Percentiles rank a stretch among this genome's conserved stretches.
Conservation (phyloP, 1,284 basidiomycete species). For the Trametes hirsuta region DNA sequence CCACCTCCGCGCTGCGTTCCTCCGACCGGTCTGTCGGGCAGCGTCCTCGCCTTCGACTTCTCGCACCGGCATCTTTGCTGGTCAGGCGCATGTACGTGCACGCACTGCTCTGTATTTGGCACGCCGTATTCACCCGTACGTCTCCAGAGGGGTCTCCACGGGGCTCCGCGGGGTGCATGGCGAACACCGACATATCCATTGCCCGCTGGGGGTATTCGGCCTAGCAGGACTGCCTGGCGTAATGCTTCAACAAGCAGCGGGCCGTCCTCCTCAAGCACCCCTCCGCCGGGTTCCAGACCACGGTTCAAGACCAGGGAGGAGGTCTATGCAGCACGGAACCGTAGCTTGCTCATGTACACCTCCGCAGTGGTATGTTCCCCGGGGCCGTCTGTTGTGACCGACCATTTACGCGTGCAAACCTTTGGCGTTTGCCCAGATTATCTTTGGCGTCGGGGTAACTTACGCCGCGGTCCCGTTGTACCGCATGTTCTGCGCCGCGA, state of each 20-base stretch:
- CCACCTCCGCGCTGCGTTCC: conserved; percentile 22
- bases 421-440: conserved; percentile 52
- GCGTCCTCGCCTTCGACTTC: conserved; percentile 6
- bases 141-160: conserved; percentile 13
- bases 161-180: neutral
- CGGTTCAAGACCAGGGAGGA: conserved; percentile 34
- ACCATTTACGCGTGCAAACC: neutral
- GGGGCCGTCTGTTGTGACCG: neutral
- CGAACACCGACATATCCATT: neutral
- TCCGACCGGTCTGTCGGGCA: conserved; percentile 20
- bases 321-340: conserved; percentile 58
- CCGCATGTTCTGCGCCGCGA: conserved; percentile 96
- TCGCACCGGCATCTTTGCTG: neutral
- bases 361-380: conserved; percentile 68
- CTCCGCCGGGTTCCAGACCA: conserved; percentile 22
- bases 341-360: conserved; percentile 78
- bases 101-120: neutral
- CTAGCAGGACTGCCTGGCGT: conserved; percentile 14
- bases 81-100: conserved; percentile 11
- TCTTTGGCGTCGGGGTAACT: conserved; percentile 82
- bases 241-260: conserved; percentile 19
- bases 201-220: neutral
- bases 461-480: conserved; percentile 98
- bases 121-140: neutral
- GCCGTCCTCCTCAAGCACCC: conserved; percentile 4